Evolutionary conservation across 805 yeast species (phyloP), one percentile per base, ranked within the genome.

Genomic region (Blastobotrys robertii): DNA sequence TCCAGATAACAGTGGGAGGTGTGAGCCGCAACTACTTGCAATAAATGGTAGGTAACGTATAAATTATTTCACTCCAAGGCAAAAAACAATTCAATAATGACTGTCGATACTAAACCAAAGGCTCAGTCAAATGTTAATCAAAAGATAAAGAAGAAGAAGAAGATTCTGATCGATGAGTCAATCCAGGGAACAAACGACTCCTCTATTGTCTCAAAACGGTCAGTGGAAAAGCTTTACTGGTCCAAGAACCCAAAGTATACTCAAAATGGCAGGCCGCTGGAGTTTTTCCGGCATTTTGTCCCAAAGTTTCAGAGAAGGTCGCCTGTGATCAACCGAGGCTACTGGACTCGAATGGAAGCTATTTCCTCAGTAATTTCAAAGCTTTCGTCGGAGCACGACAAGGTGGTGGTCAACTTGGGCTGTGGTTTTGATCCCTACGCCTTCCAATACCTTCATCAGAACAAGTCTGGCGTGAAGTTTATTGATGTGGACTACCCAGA

Each of bases 161-260:
- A 34, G 11, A 13, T 51, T 13, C 25, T 19, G 25, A 37, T 75
- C 30, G 87, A 81, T 58, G 60, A 76, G 29, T 79, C 81, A 25
- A 78, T 84, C n/a, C 94, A 84, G 60, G 87, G 85, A 2, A 84
- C 94, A 2, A 84, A 84, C 55, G 82, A 80, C 52, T 82, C 86
- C 6, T 84, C 94, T 0, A 84, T 84, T 39, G 87, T 82, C 1
- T 82, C 92, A 2, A 84, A 84, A 53, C 62, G 92, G 48, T 82
- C 92, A 1, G 94, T 82, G 2, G 94, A 84, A 52, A 64, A 70
- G 50, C 61, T 82, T 8, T 84, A 39, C 44, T 59, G 53, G 49
- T 34, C 47, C 30, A 43, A 44, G 13, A 10, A 33, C 19, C 37
- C 37, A 11, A 19, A 19, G 25, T 19, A 19, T 6, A 19, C 25